Evolutionary conservation across 768 basidiomycete genomes (phyloP), one percentile per base, ranked within the genome.

Genomic region (Lentinula lateritia): DNA sequence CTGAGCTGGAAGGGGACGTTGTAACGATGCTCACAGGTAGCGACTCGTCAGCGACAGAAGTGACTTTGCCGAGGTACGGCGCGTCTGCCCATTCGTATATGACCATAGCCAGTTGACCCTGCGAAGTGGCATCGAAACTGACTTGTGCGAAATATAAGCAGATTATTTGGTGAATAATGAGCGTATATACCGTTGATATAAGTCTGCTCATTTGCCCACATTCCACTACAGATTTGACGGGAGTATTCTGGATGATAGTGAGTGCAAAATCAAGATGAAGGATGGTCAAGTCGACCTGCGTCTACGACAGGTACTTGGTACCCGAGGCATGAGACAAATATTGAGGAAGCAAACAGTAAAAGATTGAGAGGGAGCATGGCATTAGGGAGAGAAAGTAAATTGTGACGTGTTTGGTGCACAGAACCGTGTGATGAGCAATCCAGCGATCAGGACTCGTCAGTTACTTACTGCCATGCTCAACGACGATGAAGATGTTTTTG

Each of bases 31-130:
- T 83, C 73, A 94, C 89, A 65, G 89, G 90, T 54, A 88, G 68
- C 60, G 77, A 76, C 42, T 84, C 80, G 64, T 85, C 80, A 5
- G 70, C 73, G 36, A 73, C 63, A 5, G 85, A 84, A 35, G 86
- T 85, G 50, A 80, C 75, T 70, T 82, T 86, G 38, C 97, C 97
- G 2, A 99, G 80, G 70, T 92, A 95, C 50, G 80, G 75, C 57
- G 87, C 87, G 69, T 99, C 97, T 34, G 80, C 72, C 95, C 95
- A 99, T 75, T 98, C 96, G 69, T 98, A 99, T 23, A 99, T 86
- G 58, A 96, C 90, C 82, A 97, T 87, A 32, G 96, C 93, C 18
- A 97, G 78, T 73, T 96, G 92, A 41, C 96, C 96, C 67, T 87
- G 78, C 3, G 94, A 94, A 5, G 80, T 67, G 16, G 78, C 71